Evolutionary conservation across 805 yeast species (phyloP).

Genomic region (Myxozyma neotropica): DNA sequence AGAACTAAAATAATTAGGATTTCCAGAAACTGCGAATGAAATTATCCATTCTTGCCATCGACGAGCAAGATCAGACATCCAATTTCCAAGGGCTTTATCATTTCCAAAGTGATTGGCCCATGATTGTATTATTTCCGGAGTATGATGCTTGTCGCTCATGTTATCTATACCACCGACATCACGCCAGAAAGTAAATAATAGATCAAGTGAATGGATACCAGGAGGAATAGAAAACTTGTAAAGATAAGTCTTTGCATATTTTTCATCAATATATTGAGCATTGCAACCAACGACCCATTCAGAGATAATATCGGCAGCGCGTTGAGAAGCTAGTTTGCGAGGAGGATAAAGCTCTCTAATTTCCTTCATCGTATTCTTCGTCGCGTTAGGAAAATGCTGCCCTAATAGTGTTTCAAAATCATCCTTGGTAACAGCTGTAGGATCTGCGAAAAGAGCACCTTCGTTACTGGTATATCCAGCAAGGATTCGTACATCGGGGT

Average conservation of each 20-base stretch:
- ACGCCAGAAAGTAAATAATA: slow-evolving; percentile 27
- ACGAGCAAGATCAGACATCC: slow-evolving; percentile 16
- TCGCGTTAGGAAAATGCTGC: slow-evolving; percentile 26
- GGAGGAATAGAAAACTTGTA: slow-evolving; percentile 30
- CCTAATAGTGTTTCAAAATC: slow-evolving; percentile 15
- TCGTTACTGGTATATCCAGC: slow-evolving; percentile 25
- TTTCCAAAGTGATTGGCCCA: not conserved
- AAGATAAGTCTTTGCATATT: slow-evolving; percentile 15
- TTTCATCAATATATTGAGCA: slow-evolving; percentile 8
- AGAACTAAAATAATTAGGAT: slow-evolving; percentile 22
- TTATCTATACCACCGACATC: not conserved
- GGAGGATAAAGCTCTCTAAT: slow-evolving; percentile 20
- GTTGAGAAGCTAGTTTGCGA: slow-evolving; percentile 1
- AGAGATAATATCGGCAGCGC: slow-evolving; percentile 18
- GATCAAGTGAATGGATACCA: slow-evolving; percentile 24
- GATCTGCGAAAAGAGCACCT: slow-evolving; percentile 31
- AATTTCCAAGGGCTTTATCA: not conserved
- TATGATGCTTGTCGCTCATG: not conserved
- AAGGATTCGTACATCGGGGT: slow-evolving; percentile 17
- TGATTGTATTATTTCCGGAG: not conserved
- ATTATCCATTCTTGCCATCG: slow-evolving; percentile 26
- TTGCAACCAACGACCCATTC: slow-evolving; percentile 32
- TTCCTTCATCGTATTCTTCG: slow-evolving; percentile 10
- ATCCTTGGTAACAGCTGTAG: slow-evolving; percentile 7
- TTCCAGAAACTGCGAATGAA: slow-evolving; percentile 23